These are phyloP conservation scores for Penicillium paneum DNA, from an alignment of 2,329 filamentous ascomycete genomes.

Conservation along the genomic window DNA sequence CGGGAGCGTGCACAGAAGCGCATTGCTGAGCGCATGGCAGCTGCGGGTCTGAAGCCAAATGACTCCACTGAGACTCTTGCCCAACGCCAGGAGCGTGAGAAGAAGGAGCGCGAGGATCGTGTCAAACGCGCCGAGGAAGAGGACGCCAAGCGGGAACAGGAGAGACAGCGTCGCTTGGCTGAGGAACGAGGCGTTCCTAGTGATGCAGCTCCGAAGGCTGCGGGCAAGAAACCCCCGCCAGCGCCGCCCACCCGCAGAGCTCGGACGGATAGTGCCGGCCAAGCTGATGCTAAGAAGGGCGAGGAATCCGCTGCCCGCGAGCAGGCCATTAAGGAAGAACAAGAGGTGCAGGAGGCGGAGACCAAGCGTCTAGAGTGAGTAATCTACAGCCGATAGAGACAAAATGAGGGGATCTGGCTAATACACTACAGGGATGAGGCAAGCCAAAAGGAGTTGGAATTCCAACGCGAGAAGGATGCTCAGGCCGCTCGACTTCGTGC, in stretches of 20 bases:
- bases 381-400: not conserved
- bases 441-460: constrained; percentile 71
- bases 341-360: constrained; percentile 70
- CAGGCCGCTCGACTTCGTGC: constrained; percentile 79
- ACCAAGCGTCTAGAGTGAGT: constrained; percentile 81
- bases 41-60: constrained; percentile 79
- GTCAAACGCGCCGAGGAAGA: constrained; percentile 89
- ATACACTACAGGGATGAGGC: constrained; percentile 62
- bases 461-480: constrained; percentile 74
- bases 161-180: constrained; percentile 77
- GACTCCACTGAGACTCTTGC: constrained; percentile 77
- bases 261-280: constrained; percentile 52
- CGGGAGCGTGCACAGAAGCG: constrained; percentile 95
- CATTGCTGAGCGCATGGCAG: constrained; percentile 93
- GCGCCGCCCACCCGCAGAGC: constrained; percentile 69
- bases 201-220: constrained; percentile 53
- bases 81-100: constrained; percentile 85
- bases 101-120: constrained; percentile 80
- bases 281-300: constrained; percentile 57
- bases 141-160: constrained; percentile 80
- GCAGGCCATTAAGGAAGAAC: constrained; percentile 59
- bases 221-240: constrained; percentile 69
- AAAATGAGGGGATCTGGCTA: constrained; percentile 2
- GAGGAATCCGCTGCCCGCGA: constrained; percentile 56
- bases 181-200: constrained; percentile 66